phyloP scores from a whole-genome alignment of 2,329 filamentous ascomycete species.

The Fusarium falciforme region DNA sequence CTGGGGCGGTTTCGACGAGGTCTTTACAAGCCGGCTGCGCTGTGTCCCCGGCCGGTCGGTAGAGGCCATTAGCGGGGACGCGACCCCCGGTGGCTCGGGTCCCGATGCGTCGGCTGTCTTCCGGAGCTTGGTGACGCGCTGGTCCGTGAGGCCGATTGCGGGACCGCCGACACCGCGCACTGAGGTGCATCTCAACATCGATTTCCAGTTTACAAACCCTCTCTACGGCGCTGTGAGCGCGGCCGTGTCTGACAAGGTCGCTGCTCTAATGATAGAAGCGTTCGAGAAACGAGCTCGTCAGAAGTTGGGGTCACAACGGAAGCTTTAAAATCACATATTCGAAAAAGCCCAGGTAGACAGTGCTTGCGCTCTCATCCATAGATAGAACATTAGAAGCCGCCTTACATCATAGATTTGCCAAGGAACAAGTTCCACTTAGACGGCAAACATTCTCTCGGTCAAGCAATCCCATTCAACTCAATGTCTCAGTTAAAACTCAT shows the following conservation, averaged over 20 bases:
- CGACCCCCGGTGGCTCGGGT: constrained; percentile 58
- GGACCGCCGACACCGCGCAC: constrained; percentile 57
- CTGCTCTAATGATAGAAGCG: constrained; percentile 88
- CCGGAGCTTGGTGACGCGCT: constrained; percentile 75
- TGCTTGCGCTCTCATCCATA: not conserved
- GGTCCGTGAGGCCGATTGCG: constrained; percentile 68
- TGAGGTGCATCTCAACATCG: constrained; percentile 79
- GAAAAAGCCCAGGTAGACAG: not conserved
- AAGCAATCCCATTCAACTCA: not conserved
- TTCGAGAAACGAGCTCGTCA: constrained; percentile 84
- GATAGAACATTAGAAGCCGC: not conserved
- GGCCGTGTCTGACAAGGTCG: constrained; percentile 85
- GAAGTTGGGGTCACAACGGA: constrained; percentile 40
- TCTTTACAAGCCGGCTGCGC: constrained; percentile 82
- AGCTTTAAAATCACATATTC: constrained; percentile 17
- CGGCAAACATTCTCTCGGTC: not conserved
- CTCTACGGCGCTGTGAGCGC: constrained; percentile 85
- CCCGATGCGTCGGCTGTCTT: constrained; percentile 65
- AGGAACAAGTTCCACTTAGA: not conserved
- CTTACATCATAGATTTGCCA: not conserved
- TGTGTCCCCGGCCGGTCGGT: constrained; percentile 80
- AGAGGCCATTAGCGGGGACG: constrained; percentile 77
- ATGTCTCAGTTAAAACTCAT: constrained; percentile 2
- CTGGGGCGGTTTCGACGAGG: constrained; percentile 85
- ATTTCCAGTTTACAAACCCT: constrained; percentile 90